Evolutionary conservation across 768 basidiomycete genomes (phyloP).

Genomic region (Clavaria fumosa): DNA sequence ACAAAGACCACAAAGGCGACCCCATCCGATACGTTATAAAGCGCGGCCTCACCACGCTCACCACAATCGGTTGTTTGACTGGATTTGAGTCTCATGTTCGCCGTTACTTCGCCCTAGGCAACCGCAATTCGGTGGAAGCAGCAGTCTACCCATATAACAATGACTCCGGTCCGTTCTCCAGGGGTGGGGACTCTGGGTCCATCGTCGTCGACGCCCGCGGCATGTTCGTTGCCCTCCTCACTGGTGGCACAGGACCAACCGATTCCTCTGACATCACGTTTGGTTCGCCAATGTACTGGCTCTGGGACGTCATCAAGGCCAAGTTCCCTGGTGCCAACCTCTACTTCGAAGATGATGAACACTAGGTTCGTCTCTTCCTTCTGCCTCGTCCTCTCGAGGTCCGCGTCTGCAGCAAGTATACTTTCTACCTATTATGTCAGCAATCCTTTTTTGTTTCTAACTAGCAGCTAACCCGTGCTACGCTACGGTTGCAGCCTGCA

Average conservation of each 20-base stretch:
- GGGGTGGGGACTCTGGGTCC: constrained; percentile 19
- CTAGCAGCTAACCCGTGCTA: too few relatives aligned
- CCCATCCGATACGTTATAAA: constrained; percentile 23
- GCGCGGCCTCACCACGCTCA: constrained; percentile 19
- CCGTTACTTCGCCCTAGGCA: neutral
- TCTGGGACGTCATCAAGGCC: constrained; percentile 11
- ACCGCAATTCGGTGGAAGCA: constrained; percentile 15
- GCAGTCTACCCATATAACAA: constrained; percentile 13
- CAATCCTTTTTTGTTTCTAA: too few relatives aligned
- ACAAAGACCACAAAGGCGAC: constrained; percentile 10
- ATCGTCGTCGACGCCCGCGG: constrained; percentile 17
- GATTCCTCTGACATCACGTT: constrained; percentile 16
- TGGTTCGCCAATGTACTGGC: constrained; percentile 18
- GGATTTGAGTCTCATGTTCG: constrained; percentile 16
- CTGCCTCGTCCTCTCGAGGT: constrained; percentile 1
- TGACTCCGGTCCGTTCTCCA: constrained; percentile 16
- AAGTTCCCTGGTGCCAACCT: constrained; percentile 15
- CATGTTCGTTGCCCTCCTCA: constrained; percentile 18
- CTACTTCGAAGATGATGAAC: neutral
- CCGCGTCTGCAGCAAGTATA: too few relatives aligned
- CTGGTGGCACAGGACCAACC: constrained; percentile 14
- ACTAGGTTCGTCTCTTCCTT: constrained; percentile 8
- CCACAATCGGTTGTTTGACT: constrained; percentile 23
- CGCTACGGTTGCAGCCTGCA: too few relatives aligned
- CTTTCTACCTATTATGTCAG: too few relatives aligned